These are phyloP conservation scores for Hamigera avellanea DNA, from an alignment of 495 filamentous ascomycete species.

Conservation along the genomic window DNA sequence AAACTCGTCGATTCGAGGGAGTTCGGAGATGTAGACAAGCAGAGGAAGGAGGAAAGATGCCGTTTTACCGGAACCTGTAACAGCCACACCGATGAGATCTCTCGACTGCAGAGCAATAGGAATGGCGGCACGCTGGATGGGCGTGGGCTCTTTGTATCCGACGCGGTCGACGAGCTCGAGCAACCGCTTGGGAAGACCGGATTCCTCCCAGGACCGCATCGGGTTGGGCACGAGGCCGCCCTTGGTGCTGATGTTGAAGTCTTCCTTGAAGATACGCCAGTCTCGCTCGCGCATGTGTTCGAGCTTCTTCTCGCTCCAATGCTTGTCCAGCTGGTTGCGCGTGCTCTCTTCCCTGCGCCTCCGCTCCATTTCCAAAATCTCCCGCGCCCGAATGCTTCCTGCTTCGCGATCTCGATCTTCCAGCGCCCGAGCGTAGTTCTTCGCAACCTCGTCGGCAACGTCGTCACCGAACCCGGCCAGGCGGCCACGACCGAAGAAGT, in stretches of 20 bases:
- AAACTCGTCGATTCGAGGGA: constrained; percentile 72
- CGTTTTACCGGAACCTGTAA: constrained; percentile 98
- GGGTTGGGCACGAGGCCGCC: constrained; percentile 86
- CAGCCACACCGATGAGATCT: constrained; percentile 94
- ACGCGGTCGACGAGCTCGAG: constrained; percentile 75
- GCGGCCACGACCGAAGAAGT: constrained; percentile 70
- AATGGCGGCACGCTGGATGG: constrained; percentile 89
- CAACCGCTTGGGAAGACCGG: constrained; percentile 63
- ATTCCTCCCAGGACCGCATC: constrained; percentile 93
- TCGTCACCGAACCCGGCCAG: constrained; percentile 80
- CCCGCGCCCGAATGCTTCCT: constrained; percentile 61
- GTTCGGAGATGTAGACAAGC: constrained; percentile 90
- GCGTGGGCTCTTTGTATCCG: constrained; percentile 87
- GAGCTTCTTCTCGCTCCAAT: constrained; percentile 95
- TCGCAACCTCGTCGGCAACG: constrained; percentile 52
- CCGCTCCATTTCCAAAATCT: constrained; percentile 84
- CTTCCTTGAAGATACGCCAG: constrained; percentile 99
- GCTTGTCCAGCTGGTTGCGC: constrained; percentile 64
- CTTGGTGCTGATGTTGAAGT: constrained; percentile 94
- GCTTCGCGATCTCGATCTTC: constrained; percentile 70
- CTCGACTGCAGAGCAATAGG: constrained; percentile 88
- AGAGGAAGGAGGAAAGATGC: constrained; percentile 90
- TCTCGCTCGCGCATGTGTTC: constrained; percentile 96
- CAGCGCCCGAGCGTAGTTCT: constrained; percentile 68
- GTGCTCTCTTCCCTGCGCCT: constrained; percentile 65